Percentiles rank a stretch among this genome's conserved stretches.
Evolutionary conservation across 106 monocot species (phyloP).

Genomic region (Platanthera guangdongensis): DNA sequence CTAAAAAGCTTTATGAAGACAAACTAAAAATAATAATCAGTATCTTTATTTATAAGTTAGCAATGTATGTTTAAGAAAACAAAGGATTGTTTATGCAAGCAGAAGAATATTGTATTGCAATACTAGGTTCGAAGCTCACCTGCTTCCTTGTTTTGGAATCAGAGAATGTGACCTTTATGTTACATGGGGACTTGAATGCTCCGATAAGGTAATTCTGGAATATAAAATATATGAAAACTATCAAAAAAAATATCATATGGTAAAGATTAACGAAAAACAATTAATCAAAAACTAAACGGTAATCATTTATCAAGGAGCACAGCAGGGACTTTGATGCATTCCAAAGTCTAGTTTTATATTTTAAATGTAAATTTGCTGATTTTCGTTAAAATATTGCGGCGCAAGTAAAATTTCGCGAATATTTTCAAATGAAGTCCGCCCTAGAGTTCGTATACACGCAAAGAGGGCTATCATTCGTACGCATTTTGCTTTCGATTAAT

Average conservation of each 20-base stretch:
- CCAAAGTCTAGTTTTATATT: no score
- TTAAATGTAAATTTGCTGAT: no score
- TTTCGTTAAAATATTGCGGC: no score
- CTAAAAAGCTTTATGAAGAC: neutral
- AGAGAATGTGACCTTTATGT: slow-evolving; percentile 41
- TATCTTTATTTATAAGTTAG: neutral
- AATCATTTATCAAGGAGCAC: neutral
- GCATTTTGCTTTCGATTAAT: no score
- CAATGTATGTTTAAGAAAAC: neutral
- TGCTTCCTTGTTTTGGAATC: slow-evolving; percentile 55
- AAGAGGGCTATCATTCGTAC: no score
- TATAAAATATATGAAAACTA: neutral
- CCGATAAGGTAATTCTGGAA: slow-evolving; percentile 60
- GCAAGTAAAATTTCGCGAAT: no score
- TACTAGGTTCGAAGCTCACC: slow-evolving; percentile 16
- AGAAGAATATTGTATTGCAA: neutral
- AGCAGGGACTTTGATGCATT: neutral
- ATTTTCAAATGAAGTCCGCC: no score
- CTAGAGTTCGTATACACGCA: no score
- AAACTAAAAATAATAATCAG: neutral
- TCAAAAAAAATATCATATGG: neutral
- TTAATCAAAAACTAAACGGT: neutral
- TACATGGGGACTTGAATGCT: slow-evolving; percentile 60
- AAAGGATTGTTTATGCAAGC: neutral
- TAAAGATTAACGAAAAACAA: neutral